These are phyloP conservation scores for Edaphochlamys debaryana DNA, from an alignment of 139 green algal genomes.

Conservation along the genomic window DNA sequence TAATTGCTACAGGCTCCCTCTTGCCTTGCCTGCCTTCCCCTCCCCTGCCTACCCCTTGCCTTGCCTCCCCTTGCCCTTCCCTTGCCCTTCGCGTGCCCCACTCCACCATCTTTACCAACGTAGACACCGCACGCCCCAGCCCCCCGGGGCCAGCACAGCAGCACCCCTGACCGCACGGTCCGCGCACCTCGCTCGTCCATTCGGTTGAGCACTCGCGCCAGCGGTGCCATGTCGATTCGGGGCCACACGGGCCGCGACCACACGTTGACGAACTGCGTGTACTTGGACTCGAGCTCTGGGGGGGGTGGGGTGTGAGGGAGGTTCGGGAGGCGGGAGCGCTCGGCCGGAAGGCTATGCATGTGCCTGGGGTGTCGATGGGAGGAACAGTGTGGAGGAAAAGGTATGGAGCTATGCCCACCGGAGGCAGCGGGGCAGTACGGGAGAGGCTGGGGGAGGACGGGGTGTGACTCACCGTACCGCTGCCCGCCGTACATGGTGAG, in stretches of 20 bases:
- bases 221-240: conserved; percentile 65
- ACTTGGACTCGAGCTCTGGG: conserved; percentile 75
- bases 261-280: conserved; percentile 73
- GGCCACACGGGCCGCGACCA: conserved; percentile 62
- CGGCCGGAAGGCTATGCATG: too few species aligned
- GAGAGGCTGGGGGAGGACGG: too few species aligned
- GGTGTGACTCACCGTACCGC: conserved; percentile 47
- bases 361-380: too few species aligned
- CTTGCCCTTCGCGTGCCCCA: too few species aligned
- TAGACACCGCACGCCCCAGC: conserved; percentile 4
- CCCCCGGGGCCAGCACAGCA: too few species aligned
- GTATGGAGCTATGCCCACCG: too few species aligned
- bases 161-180: not conserved
- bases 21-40: not conserved
- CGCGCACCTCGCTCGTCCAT: conserved; percentile 46
- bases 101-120: too few species aligned
- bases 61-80: conserved; percentile 36
- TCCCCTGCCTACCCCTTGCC: not conserved
- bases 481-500: conserved; percentile 60
- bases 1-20: not conserved
- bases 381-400: too few species aligned
- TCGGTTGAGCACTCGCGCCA: conserved; percentile 69
- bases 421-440: too few species aligned
- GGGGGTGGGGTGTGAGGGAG: not conserved
- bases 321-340: too few species aligned